Evolutionary conservation across 345 rosid species (phyloP).

Genomic region (Pistacia integerrima): DNA sequence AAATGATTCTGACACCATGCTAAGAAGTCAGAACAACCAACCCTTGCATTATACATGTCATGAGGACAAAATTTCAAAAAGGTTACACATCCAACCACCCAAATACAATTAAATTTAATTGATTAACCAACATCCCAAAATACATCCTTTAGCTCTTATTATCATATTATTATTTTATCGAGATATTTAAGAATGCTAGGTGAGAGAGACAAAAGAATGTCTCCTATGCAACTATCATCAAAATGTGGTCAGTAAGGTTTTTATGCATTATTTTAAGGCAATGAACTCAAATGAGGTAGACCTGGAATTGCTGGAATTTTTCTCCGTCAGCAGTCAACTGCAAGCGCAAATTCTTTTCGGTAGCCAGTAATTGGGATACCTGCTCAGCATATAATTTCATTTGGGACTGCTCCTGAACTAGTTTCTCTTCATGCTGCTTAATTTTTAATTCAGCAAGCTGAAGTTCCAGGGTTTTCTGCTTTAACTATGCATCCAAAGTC

Average conservation of each 20-base stretch:
- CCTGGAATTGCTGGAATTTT: conserved; percentile 96
- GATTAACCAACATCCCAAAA: background rate
- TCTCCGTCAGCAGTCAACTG: conserved; percentile 94
- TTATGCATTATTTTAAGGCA: background rate
- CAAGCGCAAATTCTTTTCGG: conserved; percentile 82
- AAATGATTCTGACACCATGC: background rate
- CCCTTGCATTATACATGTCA: background rate
- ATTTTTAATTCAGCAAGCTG: conserved; percentile 76
- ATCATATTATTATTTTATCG: background rate
- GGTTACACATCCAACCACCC: background rate
- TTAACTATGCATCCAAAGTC: conserved; percentile 57
- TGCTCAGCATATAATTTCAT: conserved; percentile 93
- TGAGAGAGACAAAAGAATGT: background rate
- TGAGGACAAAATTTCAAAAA: background rate
- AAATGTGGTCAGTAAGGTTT: background rate
- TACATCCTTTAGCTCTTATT: background rate
- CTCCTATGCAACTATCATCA: background rate
- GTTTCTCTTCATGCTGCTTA: conserved; percentile 85
- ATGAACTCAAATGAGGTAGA: conserved; percentile 24
- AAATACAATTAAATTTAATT: conserved; percentile 1
- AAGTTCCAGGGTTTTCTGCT: conserved; percentile 83
- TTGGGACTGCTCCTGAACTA: conserved; percentile 79
- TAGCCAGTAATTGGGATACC: conserved; percentile 77
- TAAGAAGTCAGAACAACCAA: background rate
- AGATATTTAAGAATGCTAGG: background rate